Conservation (phyloP, 176 grass and related monocot genomes). For the Eremochloa ophiuroides region DNA sequence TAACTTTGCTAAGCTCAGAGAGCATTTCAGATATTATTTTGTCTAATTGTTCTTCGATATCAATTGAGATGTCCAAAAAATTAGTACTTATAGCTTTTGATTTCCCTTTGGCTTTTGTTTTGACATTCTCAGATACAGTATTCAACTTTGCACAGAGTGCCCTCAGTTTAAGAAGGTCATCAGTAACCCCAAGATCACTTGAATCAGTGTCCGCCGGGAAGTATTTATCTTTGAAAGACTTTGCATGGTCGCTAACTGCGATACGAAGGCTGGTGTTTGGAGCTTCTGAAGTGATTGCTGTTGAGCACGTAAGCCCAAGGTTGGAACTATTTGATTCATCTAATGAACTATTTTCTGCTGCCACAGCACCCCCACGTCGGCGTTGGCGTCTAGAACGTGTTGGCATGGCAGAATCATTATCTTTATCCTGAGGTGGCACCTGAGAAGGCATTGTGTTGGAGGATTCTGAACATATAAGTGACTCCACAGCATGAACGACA, state of each 20-base stretch:
- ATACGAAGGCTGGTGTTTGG: constrained; percentile 57
- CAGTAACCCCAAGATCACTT: constrained; percentile 59
- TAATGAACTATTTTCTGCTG: constrained; percentile 37
- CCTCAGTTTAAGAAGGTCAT: constrained; percentile 70
- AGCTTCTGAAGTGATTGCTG: constrained; percentile 28
- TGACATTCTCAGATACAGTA: constrained; percentile 46
- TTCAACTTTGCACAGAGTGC: constrained; percentile 68
- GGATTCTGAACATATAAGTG: constrained; percentile 55
- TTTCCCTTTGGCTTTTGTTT: constrained; percentile 77
- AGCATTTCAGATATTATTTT: constrained; percentile 63
- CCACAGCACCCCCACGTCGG: constrained; percentile 37
- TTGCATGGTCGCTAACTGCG: constrained; percentile 63
- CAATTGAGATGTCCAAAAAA: constrained; percentile 61
- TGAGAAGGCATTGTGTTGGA: constrained; percentile 45
- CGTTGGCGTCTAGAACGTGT: constrained; percentile 71
- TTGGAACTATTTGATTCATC: constrained; percentile 53
- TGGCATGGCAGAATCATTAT: constrained; percentile 36
- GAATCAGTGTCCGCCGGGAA: constrained; percentile 59
- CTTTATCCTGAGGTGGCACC: constrained; percentile 29
- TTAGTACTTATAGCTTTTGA: constrained; percentile 43
- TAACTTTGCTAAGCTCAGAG: constrained; percentile 68
- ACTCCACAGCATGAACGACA: constrained; percentile 84
- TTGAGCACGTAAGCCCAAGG: constrained; percentile 23
- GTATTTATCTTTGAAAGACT: constrained; percentile 70
- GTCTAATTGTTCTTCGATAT: constrained; percentile 60